Evolutionary conservation across 2,329 filamentous ascomycete genomes (phyloP), one percentile per base, ranked within the genome.

Genomic region (Aspergillus quadricinctus): DNA sequence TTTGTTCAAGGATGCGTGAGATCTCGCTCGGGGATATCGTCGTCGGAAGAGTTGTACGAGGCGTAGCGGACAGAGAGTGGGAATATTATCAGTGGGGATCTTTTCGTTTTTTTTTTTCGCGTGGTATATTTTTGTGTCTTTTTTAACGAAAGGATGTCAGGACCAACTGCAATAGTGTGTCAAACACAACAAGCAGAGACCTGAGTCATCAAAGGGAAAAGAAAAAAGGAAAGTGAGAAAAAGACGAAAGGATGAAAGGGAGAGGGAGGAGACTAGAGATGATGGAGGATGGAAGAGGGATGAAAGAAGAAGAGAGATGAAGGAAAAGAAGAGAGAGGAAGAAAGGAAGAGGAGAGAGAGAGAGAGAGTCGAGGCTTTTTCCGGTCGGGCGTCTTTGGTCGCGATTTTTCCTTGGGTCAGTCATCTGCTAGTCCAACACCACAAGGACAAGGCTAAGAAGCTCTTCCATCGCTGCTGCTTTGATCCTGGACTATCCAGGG

Each of bases 161-260:
- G 64, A 61, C 61, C 60, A 64, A 63, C 66, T 66, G 71, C 72
- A 70, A 68, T 67, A 71, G 73, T 76, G 74, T 77, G 72, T 77
- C 74, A 75, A 76, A 76, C 74, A 76, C 74, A 73, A 63, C 69
- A 70, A 68, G 66, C 65, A 69, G 59, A 57, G 56, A 41, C 62
- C 66, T 63, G 59, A 63, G 64, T 59, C 62, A 66, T 64, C 62
- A 68, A 63, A 59, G 59, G 62, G 63, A 59, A 61, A 49, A 64
- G 67, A 57, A 57, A 60, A 61, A 57, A 59, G 51, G 57, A 54
- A 60, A 63, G 60, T 57, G 57, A 60, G 56, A 56, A 52, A 50
- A 56, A 59, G 41, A 52, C 53, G 50, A 63, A 61, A 59, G 52
- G 56, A 57, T 54, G 56, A 57, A 57, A 55, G 46, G 50, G 46